Base-by-base conservation (phyloP, 805 yeast species). In the Ogataea philodendri region DNA sequence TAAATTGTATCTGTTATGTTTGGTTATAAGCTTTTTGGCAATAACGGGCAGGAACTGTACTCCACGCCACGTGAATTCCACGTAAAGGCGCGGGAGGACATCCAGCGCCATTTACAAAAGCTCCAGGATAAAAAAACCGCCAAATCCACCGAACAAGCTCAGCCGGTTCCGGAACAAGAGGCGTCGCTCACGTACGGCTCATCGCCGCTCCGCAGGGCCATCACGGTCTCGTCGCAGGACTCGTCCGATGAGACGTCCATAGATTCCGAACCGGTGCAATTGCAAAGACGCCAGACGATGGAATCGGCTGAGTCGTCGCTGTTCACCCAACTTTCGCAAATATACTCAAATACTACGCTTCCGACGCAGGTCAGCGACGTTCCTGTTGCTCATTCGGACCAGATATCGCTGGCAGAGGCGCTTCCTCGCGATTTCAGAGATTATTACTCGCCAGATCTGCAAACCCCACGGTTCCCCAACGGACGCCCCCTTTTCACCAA, bases 401-500 rank as follows among this genome's bases (percentile, higher is more conserved):
- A 30, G 9, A 35, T 59, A 2, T 28, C 69, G 1, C 52, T 78
- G 19, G 63, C 69, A 32, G 71, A 75, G 15, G 78, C 75, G 0
- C 46, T 78, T n/a, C 84, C 84, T 1, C 54, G 54, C 10, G 61
- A 62, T 17, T 79, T 68, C 47, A 51, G 60, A 14, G 78, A 75
- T 48, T 75, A 76, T 74, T 79, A 79, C 51, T 60, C 78, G 0
- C 70, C 78, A 1, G 83, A 78, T 39, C 54, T 76, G 9, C 56
- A 73, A 15, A 64, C 67, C 23, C 70, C 70, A 38, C 67, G 72
- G 15, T 61, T 76, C 24, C 63, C 70, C 8, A 74, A 74, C 44
- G 82, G 83, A 0, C 63, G 87, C 27, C 86, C 85, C 9, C 55
- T 60, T 16, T 81, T 78, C 57, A 78, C 86, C 0, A 73, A 71